A percentile compares a stretch with the other conserved stretches of the same genome.
These are phyloP conservation scores for Lignosus rhinocerotis DNA, from an alignment of 1,284 basidiomycete species.

Conservation along the genomic window DNA sequence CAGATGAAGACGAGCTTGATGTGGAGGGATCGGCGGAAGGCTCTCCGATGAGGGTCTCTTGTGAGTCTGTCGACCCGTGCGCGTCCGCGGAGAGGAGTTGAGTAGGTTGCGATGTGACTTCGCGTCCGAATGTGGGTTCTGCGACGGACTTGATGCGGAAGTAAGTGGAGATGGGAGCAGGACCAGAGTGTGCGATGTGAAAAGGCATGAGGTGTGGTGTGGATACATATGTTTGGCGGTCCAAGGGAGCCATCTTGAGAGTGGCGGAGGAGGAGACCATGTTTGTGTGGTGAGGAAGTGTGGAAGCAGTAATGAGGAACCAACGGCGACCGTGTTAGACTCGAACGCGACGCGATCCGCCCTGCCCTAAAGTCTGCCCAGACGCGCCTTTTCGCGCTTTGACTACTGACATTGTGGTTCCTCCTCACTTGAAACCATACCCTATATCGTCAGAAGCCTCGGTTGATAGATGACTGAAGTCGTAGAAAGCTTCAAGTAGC, in stretches of 20 bases:
- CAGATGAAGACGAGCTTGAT: neutral
- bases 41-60: slow-evolving; percentile 18
- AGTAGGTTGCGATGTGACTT: slow-evolving; percentile 14
- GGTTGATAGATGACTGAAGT: no score
- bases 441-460: no score
- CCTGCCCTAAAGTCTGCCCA: slow-evolving; percentile 6
- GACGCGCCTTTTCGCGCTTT: no score
- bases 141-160: slow-evolving; percentile 54
- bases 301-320: neutral
- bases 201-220: slow-evolving; percentile 79
- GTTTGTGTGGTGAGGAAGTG: neutral
- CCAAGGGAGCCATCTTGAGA: slow-evolving; percentile 11
- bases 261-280: slow-evolving; percentile 3
- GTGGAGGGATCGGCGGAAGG: neutral
- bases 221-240: slow-evolving; percentile 33
- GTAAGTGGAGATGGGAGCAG: slow-evolving; percentile 71
- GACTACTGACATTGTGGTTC: no score
- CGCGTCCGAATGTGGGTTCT: slow-evolving; percentile 34
- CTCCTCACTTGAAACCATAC: no score
- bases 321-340: neutral
- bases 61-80: slow-evolving; percentile 5
- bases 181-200: slow-evolving; percentile 68
- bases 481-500: no score
- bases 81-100: neutral
- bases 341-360: slow-evolving; percentile 1